Percentiles rank a stretch among this genome's conserved stretches.
Conservation (phyloP, 345 rosid species). For the Populus nigra region DNA sequence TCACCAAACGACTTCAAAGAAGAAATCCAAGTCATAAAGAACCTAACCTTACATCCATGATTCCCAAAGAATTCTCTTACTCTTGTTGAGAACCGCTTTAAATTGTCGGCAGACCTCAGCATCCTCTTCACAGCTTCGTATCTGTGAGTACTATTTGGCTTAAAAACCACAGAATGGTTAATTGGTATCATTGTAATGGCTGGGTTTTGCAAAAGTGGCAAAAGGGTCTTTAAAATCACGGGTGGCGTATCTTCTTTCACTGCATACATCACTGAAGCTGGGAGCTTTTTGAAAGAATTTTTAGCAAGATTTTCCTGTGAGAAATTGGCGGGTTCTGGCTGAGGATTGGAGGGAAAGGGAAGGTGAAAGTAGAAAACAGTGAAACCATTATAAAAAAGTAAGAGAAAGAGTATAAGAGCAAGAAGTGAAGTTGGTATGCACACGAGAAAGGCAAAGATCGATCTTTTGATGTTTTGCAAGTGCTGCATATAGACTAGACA, state of each 20-base stretch:
- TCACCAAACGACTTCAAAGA: conserved; percentile 56
- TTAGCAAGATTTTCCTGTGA: conserved; percentile 26
- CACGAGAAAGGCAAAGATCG: conserved; percentile 36
- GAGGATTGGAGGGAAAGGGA: conserved; percentile 42
- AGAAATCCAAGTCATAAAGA: conserved; percentile 97
- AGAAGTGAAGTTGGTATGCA: conserved; percentile 62
- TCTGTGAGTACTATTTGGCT: conserved; percentile 19
- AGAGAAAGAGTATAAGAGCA: conserved; percentile 58
- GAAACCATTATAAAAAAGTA: conserved; percentile 64
- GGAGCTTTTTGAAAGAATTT: conserved; percentile 26
- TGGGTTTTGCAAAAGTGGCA: conserved; percentile 26
- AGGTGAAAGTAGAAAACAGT: conserved; percentile 58
- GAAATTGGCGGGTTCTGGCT: conserved; percentile 23
- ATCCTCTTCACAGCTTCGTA: conserved; percentile 7
- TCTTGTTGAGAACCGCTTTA: conserved; percentile 43
- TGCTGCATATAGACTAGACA: conserved; percentile 2
- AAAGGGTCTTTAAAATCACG: conserved; percentile 32
- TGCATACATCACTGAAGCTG: conserved; percentile 44
- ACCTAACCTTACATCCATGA: conserved; percentile 52
- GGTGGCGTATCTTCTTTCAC: conserved; percentile 49
- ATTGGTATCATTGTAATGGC: conserved; percentile 24
- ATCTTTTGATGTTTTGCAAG: conserved; percentile 31
- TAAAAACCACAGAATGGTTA: conserved; percentile 4
- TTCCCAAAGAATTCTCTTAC: conserved; percentile 47
- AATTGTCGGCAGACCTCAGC: conserved; percentile 22